Conservation (phyloP, 2,329 filamentous ascomycete genomes). For the Didymella pinodella region DNA sequence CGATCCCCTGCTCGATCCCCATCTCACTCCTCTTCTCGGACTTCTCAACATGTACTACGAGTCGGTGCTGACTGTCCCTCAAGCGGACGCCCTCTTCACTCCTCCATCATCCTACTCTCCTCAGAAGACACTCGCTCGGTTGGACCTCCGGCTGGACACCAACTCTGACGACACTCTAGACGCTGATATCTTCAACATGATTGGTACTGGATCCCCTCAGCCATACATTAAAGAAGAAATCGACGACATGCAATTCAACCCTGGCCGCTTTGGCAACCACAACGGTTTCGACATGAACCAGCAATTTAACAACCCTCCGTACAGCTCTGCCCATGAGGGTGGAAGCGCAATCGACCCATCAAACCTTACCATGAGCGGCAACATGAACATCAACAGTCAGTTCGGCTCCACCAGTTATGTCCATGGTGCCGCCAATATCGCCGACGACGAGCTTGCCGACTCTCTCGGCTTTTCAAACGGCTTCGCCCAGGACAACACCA, state of each 20-base stretch:
- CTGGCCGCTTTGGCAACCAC: slow-evolving; percentile 58
- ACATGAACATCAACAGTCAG: slow-evolving; percentile 62
- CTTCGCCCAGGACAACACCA: slow-evolving; percentile 64
- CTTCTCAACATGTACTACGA: slow-evolving; percentile 46
- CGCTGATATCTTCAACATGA: slow-evolving; percentile 60
- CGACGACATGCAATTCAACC: slow-evolving; percentile 67
- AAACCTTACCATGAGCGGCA: slow-evolving; percentile 76
- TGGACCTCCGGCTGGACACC: slow-evolving; percentile 49
- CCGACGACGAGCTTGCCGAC: slow-evolving; percentile 88
- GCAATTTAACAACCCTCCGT: slow-evolving; percentile 58
- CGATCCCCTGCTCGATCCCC: slow-evolving; percentile 25
- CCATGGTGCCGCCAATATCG: slow-evolving; percentile 78
- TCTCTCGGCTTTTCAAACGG: slow-evolving; percentile 62
- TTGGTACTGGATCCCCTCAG: slow-evolving; percentile 62
- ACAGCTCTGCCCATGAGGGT: slow-evolving; percentile 53
- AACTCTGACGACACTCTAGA: slow-evolving; percentile 54
- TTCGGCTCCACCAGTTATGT: slow-evolving; percentile 74
- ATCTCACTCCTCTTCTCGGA: slow-evolving; percentile 15
- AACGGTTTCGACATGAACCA: slow-evolving; percentile 61
- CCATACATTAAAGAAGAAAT: slow-evolving; percentile 74
- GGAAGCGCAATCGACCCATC: slow-evolving; percentile 75
- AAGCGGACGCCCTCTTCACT: slow-evolving; percentile 54
- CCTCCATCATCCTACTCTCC: slow-evolving; percentile 53
- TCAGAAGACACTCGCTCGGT: slow-evolving; percentile 49
- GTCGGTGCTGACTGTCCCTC: slow-evolving; percentile 50